Base-by-base conservation (phyloP, 352 stramenopile species). In the Pythium phragmitis region DNA sequence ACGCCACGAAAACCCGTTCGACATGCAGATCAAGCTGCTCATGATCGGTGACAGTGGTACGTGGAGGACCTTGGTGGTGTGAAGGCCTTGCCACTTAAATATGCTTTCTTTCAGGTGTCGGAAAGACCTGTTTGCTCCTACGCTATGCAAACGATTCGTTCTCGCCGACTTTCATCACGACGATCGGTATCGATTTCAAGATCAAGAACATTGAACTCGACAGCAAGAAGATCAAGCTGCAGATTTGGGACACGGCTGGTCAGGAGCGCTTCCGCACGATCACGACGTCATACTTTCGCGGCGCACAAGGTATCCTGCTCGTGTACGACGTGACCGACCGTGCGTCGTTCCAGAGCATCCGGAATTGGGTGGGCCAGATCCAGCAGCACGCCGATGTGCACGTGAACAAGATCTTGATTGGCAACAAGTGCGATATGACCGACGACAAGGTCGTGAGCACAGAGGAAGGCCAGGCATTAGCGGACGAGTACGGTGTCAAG, bases 391-490 rank as follows among this genome's bases (percentile, higher is more conserved):
- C 97, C 7, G 97, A 99, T 73, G 96, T 99, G 46, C 96, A 99
- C 77, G 97, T 99, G 16, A 99, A 99, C 88, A 99, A 99, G 82
- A 99, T 99, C 70, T 76, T 99, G 57, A 98, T 99, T 63, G 98
- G 97, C 42, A 99, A 99, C 82, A 99, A 99, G 88, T 98, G 94
- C 72, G 97, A 99, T 96, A 98, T 99, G 84, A 92, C 94, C 52
- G 92, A 98, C 69, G 94, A 99, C 73, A 98, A 98, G 80, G 88
- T 96, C 49, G 92, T 98, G 67, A 97, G 86, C 73, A 96, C 85
- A 61, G 93, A 98, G 70, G 94, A 98, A 76, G 95, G 95, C 28
- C 86, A 97, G 73, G 85, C 91, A 84, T 87, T 98, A 79, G 95
- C 95, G 57, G 85, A 96, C 67, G 89, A 98, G 75, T 98, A 97